Base-by-base conservation (phyloP, 2,329 filamentous ascomycete genomes). In the Blumeriella jaapii region DNA sequence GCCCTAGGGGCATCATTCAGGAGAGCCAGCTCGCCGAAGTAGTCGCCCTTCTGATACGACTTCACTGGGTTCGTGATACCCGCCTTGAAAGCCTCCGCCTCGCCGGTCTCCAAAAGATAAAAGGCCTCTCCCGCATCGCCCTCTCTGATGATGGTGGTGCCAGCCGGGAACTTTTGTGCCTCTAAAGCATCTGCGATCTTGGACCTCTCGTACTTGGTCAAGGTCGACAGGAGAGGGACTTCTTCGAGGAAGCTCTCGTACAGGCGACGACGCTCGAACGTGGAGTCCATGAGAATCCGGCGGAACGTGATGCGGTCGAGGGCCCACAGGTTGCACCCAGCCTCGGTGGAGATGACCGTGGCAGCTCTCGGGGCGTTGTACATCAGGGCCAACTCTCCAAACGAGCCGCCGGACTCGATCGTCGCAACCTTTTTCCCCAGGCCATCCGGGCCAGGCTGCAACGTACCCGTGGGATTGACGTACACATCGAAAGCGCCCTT, bases 131-230 rank as follows among this genome's bases (percentile, higher is more conserved):
- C 91, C 0, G 80, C 82, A 56, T 96, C 91, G 34, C 91, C 91
- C 60, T 96, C 85, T 39, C 67, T 69, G 61, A 98, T 96, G 56
- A 98, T 93, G 33, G 72, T 71, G n/a, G 78, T 73, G 14, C 83
- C 84, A 6, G 78, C 64, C 0, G 80, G 70, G 57, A 80, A 93
- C 54, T 93, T 95, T 57, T 80, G 76, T 7, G 87, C 91, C 58
- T 96, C 87, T 38, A 98, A 68, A 2, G 91, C 89, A 61, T 96
- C 91, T 42, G 91, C 89, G 57, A 98, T 95, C 68, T 98, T 98
- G 54, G 84, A 85, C 39, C 91, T 79, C 63, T 98, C 91, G 59
- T 96, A 96, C 0, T 82, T 71, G 28, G 87, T 93, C 38, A 98
- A 70, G 14, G 75, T 78, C 2, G 79, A 71, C 16, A 98, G 72